These are phyloP conservation scores for Aschersonia sp. DNA, from an alignment of 2,329 filamentous ascomycete genomes.

Conservation along the genomic window DNA sequence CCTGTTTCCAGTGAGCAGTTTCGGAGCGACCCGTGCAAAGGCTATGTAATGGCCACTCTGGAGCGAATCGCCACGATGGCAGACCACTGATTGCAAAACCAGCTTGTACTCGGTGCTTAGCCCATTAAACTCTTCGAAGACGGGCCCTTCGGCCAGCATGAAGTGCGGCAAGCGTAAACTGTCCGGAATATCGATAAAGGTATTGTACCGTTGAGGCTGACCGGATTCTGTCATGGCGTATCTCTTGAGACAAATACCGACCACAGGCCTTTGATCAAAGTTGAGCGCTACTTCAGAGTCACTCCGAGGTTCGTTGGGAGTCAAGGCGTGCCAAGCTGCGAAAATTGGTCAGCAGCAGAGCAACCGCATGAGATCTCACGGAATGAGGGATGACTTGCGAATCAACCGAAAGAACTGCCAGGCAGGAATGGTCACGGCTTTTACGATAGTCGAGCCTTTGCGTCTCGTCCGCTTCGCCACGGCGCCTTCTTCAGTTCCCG, in stretches of 20 bases:
- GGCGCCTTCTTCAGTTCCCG: conserved; percentile 24
- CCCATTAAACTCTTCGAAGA: conserved; percentile 41
- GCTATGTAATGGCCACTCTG: conserved; percentile 87
- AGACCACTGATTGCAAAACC: conserved; percentile 80
- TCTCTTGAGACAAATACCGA: conserved; percentile 86
- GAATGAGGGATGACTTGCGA: conserved; percentile 38
- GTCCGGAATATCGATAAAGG: conserved; percentile 78
- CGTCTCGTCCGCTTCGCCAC: conserved; percentile 27
- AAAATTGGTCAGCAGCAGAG: neutral
- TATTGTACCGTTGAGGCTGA: conserved; percentile 56
- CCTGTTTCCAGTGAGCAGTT: conserved; percentile 44
- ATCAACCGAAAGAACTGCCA: conserved; percentile 96
- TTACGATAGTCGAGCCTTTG: conserved; percentile 39
- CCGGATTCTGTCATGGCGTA: conserved; percentile 61
- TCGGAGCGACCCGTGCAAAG: conserved; percentile 61
- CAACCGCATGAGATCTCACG: neutral
- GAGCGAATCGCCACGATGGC: conserved; percentile 74
- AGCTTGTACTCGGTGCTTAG: conserved; percentile 88
- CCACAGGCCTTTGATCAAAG: conserved; percentile 70
- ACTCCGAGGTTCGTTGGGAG: conserved; percentile 35
- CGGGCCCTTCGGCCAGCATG: conserved; percentile 60
- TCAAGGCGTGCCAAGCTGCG: conserved; percentile 70
- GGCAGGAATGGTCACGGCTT: conserved; percentile 86
- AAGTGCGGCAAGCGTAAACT: conserved; percentile 76
- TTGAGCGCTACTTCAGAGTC: conserved; percentile 80